phyloP scores from a whole-genome alignment of 805 yeast genomes.

The Suhomyces sp. region DNA sequence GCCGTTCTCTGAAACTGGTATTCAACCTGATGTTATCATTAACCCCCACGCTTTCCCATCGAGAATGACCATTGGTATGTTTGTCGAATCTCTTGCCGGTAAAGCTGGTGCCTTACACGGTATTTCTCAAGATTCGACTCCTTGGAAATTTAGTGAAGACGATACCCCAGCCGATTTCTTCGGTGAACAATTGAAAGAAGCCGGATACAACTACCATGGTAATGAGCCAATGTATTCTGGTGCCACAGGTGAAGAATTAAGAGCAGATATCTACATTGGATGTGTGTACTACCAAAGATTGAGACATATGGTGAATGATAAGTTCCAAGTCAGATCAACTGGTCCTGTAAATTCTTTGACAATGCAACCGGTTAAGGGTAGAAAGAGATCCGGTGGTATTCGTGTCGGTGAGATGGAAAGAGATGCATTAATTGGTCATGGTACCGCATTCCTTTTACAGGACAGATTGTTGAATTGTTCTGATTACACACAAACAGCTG shows the following conservation, averaged over 20 bases:
- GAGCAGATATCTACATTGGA: conserved; percentile 95
- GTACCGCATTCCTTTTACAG: conserved; percentile 91
- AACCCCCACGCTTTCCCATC: conserved; percentile 99
- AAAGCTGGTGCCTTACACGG: conserved; percentile 98
- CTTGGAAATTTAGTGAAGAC: conserved; percentile 87
- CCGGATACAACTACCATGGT: conserved; percentile 97
- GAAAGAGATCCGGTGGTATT: conserved; percentile 98
- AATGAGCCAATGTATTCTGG: conserved; percentile 99
- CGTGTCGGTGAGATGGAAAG: conserved; percentile 99
- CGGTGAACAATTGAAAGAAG: conserved; percentile 82
- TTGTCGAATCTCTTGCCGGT: conserved; percentile 97
- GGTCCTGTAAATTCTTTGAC: conserved; percentile 97
- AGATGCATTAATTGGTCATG: conserved; percentile 98
- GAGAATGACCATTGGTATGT: conserved; percentile 99
- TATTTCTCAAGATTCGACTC: conserved; percentile 95
- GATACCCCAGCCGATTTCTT: conserved; percentile 98
- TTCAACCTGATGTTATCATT: conserved; percentile 95
- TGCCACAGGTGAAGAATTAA: conserved; percentile 94
- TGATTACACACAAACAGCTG: conserved; percentile 87
- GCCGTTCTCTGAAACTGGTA: conserved; percentile 96
- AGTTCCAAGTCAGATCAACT: conserved; percentile 98
- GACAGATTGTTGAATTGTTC: conserved; percentile 94
- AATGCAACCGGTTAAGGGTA: conserved; percentile 99
- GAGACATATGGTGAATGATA: conserved; percentile 99
- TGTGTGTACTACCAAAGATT: conserved; percentile 97